Conservation (phyloP, 1,139 yeast species). For the Yamadazyma dushanensis region DNA sequence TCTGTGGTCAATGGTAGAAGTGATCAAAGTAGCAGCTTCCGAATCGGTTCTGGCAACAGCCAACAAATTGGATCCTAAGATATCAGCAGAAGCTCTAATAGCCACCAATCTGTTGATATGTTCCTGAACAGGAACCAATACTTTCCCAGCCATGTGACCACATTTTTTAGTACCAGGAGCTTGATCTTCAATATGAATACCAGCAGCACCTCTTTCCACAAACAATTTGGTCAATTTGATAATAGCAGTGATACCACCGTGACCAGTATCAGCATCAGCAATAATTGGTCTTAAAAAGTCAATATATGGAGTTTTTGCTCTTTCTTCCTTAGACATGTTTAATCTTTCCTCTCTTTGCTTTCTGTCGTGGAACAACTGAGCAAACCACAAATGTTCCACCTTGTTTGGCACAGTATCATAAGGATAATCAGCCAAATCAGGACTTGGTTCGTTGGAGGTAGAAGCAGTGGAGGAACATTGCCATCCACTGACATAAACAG, state of each 20-base stretch:
- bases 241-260: constrained; percentile 96
- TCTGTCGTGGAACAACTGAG: constrained; percentile 96
- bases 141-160: constrained; percentile 99
- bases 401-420: constrained; percentile 98
- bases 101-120: constrained; percentile 93
- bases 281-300: constrained; percentile 93
- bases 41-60: constrained; percentile 96
- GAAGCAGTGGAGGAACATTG: constrained; percentile 98
- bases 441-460: constrained; percentile 95
- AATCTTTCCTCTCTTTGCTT: constrained; percentile 90
- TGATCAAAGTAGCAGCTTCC: constrained; percentile 93
- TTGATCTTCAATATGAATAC: constrained; percentile 97
- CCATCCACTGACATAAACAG: constrained; percentile 96
- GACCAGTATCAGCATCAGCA: constrained; percentile 99
- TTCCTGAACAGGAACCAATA: constrained; percentile 95
- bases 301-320: constrained; percentile 61
- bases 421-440: constrained; percentile 98
- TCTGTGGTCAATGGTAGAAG: constrained; percentile 91
- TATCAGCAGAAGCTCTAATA: constrained; percentile 93
- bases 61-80: constrained; percentile 81
- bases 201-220: constrained; percentile 98
- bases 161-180: constrained; percentile 99
- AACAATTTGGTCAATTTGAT: constrained; percentile 94
- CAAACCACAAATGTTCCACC: constrained; percentile 95
- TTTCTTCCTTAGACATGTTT: constrained; percentile 55